These are phyloP conservation scores for Melastoma candidum DNA, from an alignment of 441 rosid species.

Conservation along the genomic window DNA sequence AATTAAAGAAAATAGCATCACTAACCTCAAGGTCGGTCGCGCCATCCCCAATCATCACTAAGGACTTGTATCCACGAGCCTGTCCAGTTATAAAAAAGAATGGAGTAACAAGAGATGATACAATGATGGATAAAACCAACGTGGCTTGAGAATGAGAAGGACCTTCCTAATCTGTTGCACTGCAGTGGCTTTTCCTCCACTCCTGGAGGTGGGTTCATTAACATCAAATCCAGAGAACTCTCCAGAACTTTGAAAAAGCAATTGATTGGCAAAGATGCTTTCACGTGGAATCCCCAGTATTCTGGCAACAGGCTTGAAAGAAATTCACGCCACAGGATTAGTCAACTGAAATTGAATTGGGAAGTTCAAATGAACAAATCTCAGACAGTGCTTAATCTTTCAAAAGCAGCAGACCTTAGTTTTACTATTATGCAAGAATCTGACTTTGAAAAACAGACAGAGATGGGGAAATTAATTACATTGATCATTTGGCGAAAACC, in stretches of 20 bases:
- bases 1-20: constrained; percentile 1
- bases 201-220: constrained; percentile 87
- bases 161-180: constrained; percentile 86
- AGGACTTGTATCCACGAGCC: constrained; percentile 56
- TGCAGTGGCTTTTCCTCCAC: constrained; percentile 95
- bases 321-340: background rate
- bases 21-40: constrained; percentile 93
- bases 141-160: constrained; percentile 7
- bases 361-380: too few relatives aligned
- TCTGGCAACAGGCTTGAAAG: constrained; percentile 76
- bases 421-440: too few relatives aligned
- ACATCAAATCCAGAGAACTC: constrained; percentile 76
- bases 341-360: too few relatives aligned
- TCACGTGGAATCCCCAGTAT: constrained; percentile 72
- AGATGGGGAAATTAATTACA: constrained; percentile 25
- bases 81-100: constrained; percentile 16
- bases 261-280: constrained; percentile 83
- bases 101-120: too few relatives aligned
- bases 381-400: too few relatives aligned
- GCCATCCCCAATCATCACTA: constrained; percentile 97
- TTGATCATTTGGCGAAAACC: constrained; percentile 98
- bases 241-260: constrained; percentile 64
- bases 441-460: too few relatives aligned
- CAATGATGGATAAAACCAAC: constrained; percentile 4
- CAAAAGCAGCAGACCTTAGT: too few relatives aligned